Conservation (phyloP, 495 filamentous ascomycete genomes). For the Neurospora pannonica region DNA sequence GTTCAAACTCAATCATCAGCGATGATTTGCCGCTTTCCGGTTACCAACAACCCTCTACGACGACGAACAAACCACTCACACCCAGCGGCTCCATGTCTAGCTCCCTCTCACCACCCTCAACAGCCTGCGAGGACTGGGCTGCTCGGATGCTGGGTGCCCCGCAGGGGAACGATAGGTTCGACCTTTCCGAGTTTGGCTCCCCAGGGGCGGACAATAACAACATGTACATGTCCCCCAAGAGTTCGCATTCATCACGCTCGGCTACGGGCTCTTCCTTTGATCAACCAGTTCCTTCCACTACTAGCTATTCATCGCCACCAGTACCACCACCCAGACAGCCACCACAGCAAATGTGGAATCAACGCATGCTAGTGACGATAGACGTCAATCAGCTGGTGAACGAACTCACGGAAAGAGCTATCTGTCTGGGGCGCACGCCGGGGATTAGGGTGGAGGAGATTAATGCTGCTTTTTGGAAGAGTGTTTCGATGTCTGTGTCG, state of each 20-base stretch:
- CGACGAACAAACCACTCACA: not conserved
- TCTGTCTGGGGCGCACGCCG: conserved; percentile 54
- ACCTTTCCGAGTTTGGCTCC: not conserved
- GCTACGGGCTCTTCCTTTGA: not conserved
- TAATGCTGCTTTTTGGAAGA: conserved; percentile 42
- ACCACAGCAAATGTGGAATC: not conserved
- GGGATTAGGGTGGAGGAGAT: conserved; percentile 52
- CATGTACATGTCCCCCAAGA: not conserved
- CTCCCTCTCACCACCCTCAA: not conserved
- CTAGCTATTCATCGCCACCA: not conserved
- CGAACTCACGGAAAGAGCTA: conserved; percentile 24
- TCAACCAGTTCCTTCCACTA: not conserved
- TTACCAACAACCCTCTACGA: not conserved
- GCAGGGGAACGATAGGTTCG: not conserved
- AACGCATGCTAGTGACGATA: conserved; percentile 11
- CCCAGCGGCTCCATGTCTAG: not conserved
- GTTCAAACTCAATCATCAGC: not conserved
- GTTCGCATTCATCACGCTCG: not conserved
- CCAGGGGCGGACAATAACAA: not conserved
- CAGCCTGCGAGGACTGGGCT: not conserved
- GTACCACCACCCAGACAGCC: not conserved
- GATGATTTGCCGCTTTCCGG: not conserved
- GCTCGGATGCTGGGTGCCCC: not conserved
- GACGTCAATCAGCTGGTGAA: conserved; percentile 17
- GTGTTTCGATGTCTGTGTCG: conserved; percentile 7